Evolutionary conservation across 116 monocot species (phyloP).

Genomic region (Iris pallida): DNA sequence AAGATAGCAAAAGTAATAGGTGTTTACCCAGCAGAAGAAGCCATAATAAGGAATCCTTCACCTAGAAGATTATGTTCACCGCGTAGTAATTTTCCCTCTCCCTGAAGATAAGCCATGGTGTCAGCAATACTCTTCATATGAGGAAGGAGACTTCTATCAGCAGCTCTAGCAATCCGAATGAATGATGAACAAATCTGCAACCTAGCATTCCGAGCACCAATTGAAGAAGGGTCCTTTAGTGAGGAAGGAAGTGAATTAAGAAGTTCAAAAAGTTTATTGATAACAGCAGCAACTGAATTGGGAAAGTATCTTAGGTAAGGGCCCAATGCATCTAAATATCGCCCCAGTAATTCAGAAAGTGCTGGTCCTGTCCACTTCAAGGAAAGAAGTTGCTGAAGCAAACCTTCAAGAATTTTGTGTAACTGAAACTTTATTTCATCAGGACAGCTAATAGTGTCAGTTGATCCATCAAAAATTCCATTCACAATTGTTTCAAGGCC

Average conservation of each 20-base stretch:
- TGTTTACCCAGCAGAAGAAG: constrained; percentile 80
- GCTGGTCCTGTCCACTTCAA: constrained; percentile 67
- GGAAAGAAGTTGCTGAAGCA: constrained; percentile 68
- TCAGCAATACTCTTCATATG: constrained; percentile 97
- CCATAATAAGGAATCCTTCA: constrained; percentile 97
- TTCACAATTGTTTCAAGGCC: constrained; percentile 70
- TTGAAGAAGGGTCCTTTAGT: constrained; percentile 57
- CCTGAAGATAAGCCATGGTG: constrained; percentile 85
- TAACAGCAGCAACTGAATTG: constrained; percentile 60
- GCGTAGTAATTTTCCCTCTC: constrained; percentile 71
- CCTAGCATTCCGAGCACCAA: constrained; percentile 68
- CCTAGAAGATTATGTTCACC: constrained; percentile 91
- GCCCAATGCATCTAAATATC: constrained; percentile 73
- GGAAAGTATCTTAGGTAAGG: constrained; percentile 68
- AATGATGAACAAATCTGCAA: constrained; percentile 94
- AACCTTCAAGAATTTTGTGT: constrained; percentile 51
- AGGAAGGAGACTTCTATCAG: constrained; percentile 86
- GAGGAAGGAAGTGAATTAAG: constrained; percentile 63
- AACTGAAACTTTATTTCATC: constrained; percentile 52
- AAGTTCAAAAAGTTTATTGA: constrained; percentile 88
- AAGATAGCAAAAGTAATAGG: constrained; percentile 6
- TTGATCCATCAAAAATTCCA: constrained; percentile 69
- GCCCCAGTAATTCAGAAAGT: constrained; percentile 54
- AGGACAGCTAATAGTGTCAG: constrained; percentile 13
- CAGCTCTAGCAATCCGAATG: constrained; percentile 87